Evolutionary conservation across 1,139 yeast species (phyloP), one percentile per base, ranked within the genome.

Genomic region (Debaryomycetaceae sp.): DNA sequence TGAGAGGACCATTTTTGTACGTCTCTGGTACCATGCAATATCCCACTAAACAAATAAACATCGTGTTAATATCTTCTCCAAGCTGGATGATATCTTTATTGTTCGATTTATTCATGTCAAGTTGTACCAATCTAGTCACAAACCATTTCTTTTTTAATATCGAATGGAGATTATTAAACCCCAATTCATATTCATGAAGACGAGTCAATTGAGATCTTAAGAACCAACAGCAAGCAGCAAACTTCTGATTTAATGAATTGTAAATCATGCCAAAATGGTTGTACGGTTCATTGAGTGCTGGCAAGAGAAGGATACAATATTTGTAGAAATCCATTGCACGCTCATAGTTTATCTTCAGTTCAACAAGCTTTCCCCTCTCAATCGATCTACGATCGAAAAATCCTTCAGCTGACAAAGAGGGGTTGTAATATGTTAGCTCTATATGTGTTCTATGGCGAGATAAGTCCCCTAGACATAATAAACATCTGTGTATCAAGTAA

Each of bases 251-350:
- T 16, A 61, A 48, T 9, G 56, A 39, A 45, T 70, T 70, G 45
- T 73, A 71, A 16, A 82, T 72, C 62, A 82, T 74, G 5, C 87
- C 88, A 38, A 79, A 71, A 49, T 81, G 86, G 48, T 78, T 78
- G 50, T 78, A 78, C 1, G 87, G 81, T 49, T 81, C 88, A 42
- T 83, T 83, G 41, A 80, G 66, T 1, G 86, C 78, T 1, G 89
- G 91, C 31, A 82, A 58, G 17, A 82, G 59, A 31, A 75, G 51
- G 26, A 79, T 73, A 19, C 87, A 79, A 33, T 66, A 55, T 39
- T 74, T 70, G 47, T 79, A 78, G 48, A 69, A 72, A 45, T 70
- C 69, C 16, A 78, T 56, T 0, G 86, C 66, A 19, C 50, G 55
- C 17, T 50, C 47, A 39, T 55, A 67, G 16, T 40, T 43, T 1